Conservation (phyloP, 2,329 filamentous ascomycete species). For the Colletotrichum cuscutae region DNA sequence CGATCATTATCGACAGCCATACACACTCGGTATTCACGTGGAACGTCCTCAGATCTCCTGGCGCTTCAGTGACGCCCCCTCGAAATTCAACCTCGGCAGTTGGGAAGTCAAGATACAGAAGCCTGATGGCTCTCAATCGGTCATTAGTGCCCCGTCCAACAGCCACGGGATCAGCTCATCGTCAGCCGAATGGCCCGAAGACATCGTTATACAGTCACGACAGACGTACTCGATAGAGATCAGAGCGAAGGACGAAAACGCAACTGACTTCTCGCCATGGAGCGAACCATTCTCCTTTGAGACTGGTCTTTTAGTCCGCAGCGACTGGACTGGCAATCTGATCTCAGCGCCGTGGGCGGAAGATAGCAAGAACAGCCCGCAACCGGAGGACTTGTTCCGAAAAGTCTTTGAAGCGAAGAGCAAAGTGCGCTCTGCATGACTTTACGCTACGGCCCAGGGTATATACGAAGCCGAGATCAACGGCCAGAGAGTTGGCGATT, state of each 20-base stretch:
- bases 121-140: background rate
- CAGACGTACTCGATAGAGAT: background rate
- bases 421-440: conserved; percentile 34
- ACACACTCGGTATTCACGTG: background rate
- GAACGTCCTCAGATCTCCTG: background rate
- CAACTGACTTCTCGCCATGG: background rate
- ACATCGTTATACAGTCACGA: background rate
- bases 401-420: conserved; percentile 43
- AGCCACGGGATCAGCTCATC: background rate
- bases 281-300: background rate
- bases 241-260: background rate
- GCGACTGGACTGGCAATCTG: background rate
- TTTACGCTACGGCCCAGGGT: conserved; percentile 59
- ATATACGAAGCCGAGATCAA: conserved; percentile 61
- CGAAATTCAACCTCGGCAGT: background rate
- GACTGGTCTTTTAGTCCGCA: background rate
- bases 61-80: background rate
- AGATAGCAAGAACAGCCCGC: background rate
- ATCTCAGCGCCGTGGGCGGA: background rate
- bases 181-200: background rate
- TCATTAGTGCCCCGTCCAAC: background rate
- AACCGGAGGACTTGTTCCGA: conserved; percentile 40
- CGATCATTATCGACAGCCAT: background rate
- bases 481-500: conserved; percentile 50
- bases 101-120: background rate